Percentiles rank a stretch among this genome's conserved stretches.
phyloP scores from a whole-genome alignment of 1,284 basidiomycete genomes.

The Trametes sp. region DNA sequence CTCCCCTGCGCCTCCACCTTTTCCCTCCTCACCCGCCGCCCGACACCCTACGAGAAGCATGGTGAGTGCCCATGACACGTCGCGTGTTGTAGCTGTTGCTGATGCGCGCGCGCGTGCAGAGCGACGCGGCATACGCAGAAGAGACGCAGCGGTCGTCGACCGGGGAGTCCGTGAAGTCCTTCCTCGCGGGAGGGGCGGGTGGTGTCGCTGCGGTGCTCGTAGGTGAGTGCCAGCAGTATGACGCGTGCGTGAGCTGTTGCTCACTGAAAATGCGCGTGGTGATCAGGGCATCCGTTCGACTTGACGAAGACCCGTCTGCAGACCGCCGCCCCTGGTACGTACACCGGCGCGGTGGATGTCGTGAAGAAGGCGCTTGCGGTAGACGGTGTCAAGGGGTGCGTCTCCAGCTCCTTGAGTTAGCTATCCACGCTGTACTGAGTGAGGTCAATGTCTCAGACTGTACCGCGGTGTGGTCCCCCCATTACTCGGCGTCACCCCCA shows the following conservation, averaged over 20 bases:
- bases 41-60: conserved; percentile 25
- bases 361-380: conserved; percentile 89
- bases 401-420: conserved; percentile 9
- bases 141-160: conserved; percentile 48
- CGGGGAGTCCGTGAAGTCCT: conserved; percentile 78
- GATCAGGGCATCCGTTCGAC: conserved; percentile 95
- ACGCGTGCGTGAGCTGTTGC: background rate
- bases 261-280: background rate
- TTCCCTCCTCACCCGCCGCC: background rate
- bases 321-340: conserved; percentile 90
- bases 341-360: conserved; percentile 94
- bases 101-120: conserved; percentile 26
- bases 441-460: conserved; percentile 57
- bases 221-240: conserved; percentile 58
- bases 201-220: conserved; percentile 89
- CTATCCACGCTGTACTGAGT: background rate
- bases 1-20: conserved; percentile 8
- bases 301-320: conserved; percentile 96
- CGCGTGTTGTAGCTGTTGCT: background rate
- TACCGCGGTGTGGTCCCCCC: conserved; percentile 98
- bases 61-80: conserved; percentile 30
- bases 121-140: conserved; percentile 37
- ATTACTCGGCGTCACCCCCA: conserved; percentile 95
- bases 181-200: conserved; percentile 92
- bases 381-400: conserved; percentile 90